phyloP scores from a whole-genome alignment of 1,284 basidiomycete species.

The Cryptococcus wingfieldii region DNA sequence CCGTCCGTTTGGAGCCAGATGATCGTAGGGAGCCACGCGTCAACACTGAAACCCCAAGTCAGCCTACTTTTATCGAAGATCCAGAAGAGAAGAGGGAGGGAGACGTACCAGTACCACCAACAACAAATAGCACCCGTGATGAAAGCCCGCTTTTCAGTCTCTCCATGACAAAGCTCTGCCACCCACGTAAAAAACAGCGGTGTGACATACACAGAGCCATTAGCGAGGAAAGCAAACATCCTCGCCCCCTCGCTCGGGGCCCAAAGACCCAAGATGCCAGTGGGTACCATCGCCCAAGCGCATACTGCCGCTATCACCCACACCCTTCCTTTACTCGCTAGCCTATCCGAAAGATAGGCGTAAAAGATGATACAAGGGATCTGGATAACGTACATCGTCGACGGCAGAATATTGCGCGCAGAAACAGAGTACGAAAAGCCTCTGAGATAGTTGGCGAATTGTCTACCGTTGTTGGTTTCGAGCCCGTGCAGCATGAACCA shows the following conservation, averaged over 20 bases:
- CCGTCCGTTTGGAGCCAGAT: constrained; percentile 23
- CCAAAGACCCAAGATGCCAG: constrained; percentile 18
- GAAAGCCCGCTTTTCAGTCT: constrained; percentile 14
- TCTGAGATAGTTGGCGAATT: constrained; percentile 11
- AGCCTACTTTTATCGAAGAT: neutral
- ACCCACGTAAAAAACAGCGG: constrained; percentile 22
- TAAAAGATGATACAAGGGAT: constrained; percentile 16
- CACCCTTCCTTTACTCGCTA: neutral
- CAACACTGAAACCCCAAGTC: constrained; percentile 1
- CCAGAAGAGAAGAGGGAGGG: neutral
- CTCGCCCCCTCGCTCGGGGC: constrained; percentile 9
- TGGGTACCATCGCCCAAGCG: constrained; percentile 19
- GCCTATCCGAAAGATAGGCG: constrained; percentile 14
- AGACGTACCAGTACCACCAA: constrained; percentile 15
- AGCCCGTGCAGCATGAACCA: constrained; percentile 17
- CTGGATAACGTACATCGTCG: constrained; percentile 15
- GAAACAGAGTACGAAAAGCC: constrained; percentile 12
- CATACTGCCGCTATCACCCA: constrained; percentile 8
- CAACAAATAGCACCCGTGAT: constrained; percentile 7
- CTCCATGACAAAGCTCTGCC: constrained; percentile 11
- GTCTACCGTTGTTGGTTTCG: constrained; percentile 10
- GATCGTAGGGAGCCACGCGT: constrained; percentile 20
- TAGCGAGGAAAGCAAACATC: constrained; percentile 14
- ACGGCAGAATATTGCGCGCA: constrained; percentile 15
- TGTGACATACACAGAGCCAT: no score